Evolutionary conservation across 805 yeast genomes (phyloP).

Genomic region (Candida glaebosa): DNA sequence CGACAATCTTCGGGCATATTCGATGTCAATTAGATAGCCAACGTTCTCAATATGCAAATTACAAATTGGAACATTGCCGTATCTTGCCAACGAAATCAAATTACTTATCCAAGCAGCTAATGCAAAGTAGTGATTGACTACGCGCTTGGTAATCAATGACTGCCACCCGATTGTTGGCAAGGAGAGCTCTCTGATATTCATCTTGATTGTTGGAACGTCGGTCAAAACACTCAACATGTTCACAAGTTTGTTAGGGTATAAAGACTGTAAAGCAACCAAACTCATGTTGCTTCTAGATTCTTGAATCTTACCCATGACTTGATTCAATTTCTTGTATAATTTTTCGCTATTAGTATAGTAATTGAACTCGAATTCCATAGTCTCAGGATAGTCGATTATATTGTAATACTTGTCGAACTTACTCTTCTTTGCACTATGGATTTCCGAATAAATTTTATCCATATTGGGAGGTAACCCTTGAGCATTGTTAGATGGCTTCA

Average conservation of each 20-base stretch:
- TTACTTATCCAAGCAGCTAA: conserved; percentile 71
- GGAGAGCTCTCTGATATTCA: conserved; percentile 55
- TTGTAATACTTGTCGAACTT: conserved; percentile 39
- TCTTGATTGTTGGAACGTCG: conserved; percentile 61
- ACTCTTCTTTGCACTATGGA: conserved; percentile 45
- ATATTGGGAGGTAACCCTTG: conserved; percentile 59
- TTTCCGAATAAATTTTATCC: conserved; percentile 52
- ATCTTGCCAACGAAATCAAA: conserved; percentile 61
- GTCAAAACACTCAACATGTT: conserved; percentile 44
- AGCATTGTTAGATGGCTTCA: conserved; percentile 68
- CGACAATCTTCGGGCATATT: conserved; percentile 74
- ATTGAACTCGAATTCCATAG: conserved; percentile 50
- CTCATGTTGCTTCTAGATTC: conserved; percentile 62
- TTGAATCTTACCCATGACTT: conserved; percentile 50
- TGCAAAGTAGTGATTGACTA: conserved; percentile 68
- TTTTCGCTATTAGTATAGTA: conserved; percentile 54
- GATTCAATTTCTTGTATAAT: conserved; percentile 56
- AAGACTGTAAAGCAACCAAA: conserved; percentile 71
- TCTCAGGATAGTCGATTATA: conserved; percentile 50
- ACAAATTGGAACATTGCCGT: conserved; percentile 81
- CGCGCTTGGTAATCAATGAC: conserved; percentile 54
- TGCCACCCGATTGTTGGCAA: conserved; percentile 86
- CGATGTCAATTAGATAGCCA: conserved; percentile 77
- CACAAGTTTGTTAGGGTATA: conserved; percentile 47
- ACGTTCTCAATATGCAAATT: conserved; percentile 76